phyloP scores from a whole-genome alignment of 768 basidiomycete genomes.

The Naganishia onofrii region DNA sequence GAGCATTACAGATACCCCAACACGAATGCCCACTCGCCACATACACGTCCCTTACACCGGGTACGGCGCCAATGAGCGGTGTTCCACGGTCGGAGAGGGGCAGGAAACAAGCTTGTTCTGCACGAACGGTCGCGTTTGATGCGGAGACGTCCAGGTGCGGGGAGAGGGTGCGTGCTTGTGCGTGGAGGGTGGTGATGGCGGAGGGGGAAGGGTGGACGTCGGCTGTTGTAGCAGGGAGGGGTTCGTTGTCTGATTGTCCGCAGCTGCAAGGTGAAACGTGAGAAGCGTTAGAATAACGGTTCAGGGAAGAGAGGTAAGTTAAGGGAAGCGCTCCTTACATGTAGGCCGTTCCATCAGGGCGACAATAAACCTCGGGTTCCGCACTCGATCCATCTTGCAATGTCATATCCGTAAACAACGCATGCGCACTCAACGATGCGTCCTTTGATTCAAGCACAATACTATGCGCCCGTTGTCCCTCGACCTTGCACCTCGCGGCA shows the following conservation, averaged over 20 bases:
- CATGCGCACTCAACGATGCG: conserved; percentile 67
- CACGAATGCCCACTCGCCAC: conserved; percentile 61
- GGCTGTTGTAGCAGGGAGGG: conserved; percentile 69
- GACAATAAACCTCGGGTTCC: conserved; percentile 55
- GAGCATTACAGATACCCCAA: conserved; percentile 58
- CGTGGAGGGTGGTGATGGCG: conserved; percentile 59
- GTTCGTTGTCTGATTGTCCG: conserved; percentile 70
- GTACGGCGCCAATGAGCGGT: conserved; percentile 70
- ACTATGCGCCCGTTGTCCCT: conserved; percentile 51
- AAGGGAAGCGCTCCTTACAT: conserved; percentile 36
- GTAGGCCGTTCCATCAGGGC: conserved; percentile 50
- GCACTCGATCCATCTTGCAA: conserved; percentile 50
- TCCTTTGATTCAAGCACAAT: conserved; percentile 47
- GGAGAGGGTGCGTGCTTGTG: conserved; percentile 49
- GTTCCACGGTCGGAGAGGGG: conserved; percentile 62
- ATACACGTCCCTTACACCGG: conserved; percentile 63
- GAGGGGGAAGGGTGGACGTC: conserved; percentile 62
- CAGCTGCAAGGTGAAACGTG: conserved; percentile 60
- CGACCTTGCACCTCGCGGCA: conserved; percentile 42
- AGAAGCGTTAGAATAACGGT: background rate
- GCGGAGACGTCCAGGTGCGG: conserved; percentile 56
- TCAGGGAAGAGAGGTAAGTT: background rate
- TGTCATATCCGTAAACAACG: conserved; percentile 75
- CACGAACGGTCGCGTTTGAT: conserved; percentile 55
- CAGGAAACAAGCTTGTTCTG: conserved; percentile 72